These are phyloP conservation scores for Chrysanthemum makinoi DNA, from an alignment of 129 eudicot genomes.

Conservation along the genomic window DNA sequence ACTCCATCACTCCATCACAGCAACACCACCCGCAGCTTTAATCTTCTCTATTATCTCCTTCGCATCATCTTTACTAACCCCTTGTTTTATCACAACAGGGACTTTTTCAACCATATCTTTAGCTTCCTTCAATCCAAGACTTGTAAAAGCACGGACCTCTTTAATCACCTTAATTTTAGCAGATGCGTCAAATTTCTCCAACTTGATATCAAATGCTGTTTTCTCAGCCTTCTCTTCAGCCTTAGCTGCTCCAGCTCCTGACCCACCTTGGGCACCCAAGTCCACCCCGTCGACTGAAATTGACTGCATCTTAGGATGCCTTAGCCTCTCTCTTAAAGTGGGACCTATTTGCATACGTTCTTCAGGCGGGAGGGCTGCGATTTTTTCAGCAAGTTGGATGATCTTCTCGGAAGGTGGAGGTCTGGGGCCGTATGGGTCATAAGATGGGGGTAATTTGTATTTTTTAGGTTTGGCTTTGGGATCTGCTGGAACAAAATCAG, in stretches of 20 bases:
- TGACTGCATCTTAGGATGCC: constrained; percentile 60
- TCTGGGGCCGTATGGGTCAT: constrained; percentile 73
- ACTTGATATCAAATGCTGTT: constrained; percentile 63
- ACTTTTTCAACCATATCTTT: constrained; percentile 66
- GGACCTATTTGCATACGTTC: constrained; percentile 64
- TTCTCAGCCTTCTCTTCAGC: constrained; percentile 60
- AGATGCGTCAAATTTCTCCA: constrained; percentile 64
- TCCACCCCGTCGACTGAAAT: constrained; percentile 60
- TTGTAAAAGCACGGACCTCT: constrained; percentile 67
- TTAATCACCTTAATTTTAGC: constrained; percentile 69
- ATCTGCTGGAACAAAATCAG: constrained; percentile 55
- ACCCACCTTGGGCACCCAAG: constrained; percentile 48
- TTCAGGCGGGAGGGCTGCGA: constrained; percentile 57
- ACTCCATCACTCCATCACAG: constrained; percentile 85
- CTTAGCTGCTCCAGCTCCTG: constrained; percentile 46
- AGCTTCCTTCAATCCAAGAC: constrained; percentile 71
- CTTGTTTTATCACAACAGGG: constrained; percentile 60
- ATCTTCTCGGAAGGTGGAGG: constrained; percentile 80
- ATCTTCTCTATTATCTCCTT: constrained; percentile 56
- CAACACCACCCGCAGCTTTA: constrained; percentile 66
- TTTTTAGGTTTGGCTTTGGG: constrained; percentile 52
- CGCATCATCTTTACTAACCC: constrained; percentile 71
- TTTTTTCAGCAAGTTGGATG: constrained; percentile 64
- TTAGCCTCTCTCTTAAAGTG: constrained; percentile 39
- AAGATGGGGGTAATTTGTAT: constrained; percentile 57